Conservation (phyloP, 768 basidiomycete species). For the Nidula microcarpa region DNA sequence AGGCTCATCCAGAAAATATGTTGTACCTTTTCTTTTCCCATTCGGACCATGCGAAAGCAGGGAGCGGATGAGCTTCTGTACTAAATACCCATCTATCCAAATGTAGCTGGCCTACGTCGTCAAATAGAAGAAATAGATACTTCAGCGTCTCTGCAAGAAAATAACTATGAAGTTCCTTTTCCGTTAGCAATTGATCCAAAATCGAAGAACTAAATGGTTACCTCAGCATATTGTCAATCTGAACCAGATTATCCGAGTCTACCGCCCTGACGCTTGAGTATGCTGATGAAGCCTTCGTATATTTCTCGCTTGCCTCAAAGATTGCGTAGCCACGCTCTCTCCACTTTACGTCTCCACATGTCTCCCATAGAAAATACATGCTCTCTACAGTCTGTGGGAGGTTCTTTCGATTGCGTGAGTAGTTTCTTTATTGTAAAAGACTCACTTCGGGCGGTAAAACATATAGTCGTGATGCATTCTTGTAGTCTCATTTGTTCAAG, state of each 20-base stretch:
- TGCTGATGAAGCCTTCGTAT: slow-evolving; percentile 41
- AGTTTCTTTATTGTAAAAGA: no score
- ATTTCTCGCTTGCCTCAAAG: slow-evolving; percentile 48
- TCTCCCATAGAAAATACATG: slow-evolving; percentile 66
- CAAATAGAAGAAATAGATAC: slow-evolving; percentile 66
- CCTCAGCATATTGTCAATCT: slow-evolving; percentile 73
- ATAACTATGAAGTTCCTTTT: slow-evolving; percentile 9
- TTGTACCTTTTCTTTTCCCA: slow-evolving; percentile 46
- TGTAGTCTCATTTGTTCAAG: slow-evolving; percentile 48
- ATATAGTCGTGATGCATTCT: slow-evolving; percentile 37
- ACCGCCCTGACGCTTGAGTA: slow-evolving; percentile 55
- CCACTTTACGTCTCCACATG: slow-evolving; percentile 65
- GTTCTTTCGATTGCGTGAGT: no score
- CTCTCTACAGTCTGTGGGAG: slow-evolving; percentile 61
- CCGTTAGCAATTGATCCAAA: not conserved
- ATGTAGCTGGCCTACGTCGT: slow-evolving; percentile 48
- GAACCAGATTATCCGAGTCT: slow-evolving; percentile 25
- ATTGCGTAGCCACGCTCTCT: slow-evolving; percentile 70
- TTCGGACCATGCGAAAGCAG: slow-evolving; percentile 56
- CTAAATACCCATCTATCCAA: slow-evolving; percentile 60
- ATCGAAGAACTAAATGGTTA: slow-evolving; percentile 20
- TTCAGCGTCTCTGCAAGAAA: slow-evolving; percentile 43
- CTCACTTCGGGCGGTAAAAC: slow-evolving; percentile 67
- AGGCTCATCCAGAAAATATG: slow-evolving; percentile 11
- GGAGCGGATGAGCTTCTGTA: slow-evolving; percentile 72